Conservation (phyloP, 192 early-diverging fungal genomes). For the Chytriomyces hyalinus region DNA sequence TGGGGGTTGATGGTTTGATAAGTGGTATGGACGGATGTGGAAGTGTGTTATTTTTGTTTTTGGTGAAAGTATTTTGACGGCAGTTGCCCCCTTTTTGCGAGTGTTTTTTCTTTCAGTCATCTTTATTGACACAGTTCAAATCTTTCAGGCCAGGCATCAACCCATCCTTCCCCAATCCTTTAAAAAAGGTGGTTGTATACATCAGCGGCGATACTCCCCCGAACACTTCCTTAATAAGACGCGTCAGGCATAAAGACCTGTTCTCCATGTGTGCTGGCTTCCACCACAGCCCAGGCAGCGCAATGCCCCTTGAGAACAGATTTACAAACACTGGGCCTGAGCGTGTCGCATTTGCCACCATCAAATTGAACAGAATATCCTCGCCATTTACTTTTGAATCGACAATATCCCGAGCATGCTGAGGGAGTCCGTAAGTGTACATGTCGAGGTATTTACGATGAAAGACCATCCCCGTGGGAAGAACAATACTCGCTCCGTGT, state of each 20-base stretch:
- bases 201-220: constrained; percentile 32
- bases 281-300: constrained; percentile 30
- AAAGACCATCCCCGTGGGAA: constrained; percentile 42
- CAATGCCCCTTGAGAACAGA: constrained; percentile 14
- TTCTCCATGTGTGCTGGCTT: constrained; percentile 28
- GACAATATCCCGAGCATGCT: constrained; percentile 31
- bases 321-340: constrained; percentile 41
- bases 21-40: too few relatives aligned
- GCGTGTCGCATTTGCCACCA: constrained; percentile 39
- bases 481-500: constrained; percentile 30
- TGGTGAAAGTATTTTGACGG: too few relatives aligned
- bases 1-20: too few relatives aligned
- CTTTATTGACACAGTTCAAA: constrained; percentile 12
- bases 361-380: constrained; percentile 47
- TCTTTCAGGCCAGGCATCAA: constrained; percentile 19
- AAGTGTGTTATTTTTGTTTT: too few relatives aligned
- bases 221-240: constrained; percentile 33
- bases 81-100: too few relatives aligned
- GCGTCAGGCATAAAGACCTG: constrained; percentile 15
- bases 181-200: constrained; percentile 19
- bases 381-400: constrained; percentile 43
- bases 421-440: constrained; percentile 33
- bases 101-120: not conserved
- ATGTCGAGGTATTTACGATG: constrained; percentile 38
- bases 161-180: constrained; percentile 17